Evolutionary conservation across 2,329 filamentous ascomycete species (phyloP).

Genomic region (Colletotrichum sp.): DNA sequence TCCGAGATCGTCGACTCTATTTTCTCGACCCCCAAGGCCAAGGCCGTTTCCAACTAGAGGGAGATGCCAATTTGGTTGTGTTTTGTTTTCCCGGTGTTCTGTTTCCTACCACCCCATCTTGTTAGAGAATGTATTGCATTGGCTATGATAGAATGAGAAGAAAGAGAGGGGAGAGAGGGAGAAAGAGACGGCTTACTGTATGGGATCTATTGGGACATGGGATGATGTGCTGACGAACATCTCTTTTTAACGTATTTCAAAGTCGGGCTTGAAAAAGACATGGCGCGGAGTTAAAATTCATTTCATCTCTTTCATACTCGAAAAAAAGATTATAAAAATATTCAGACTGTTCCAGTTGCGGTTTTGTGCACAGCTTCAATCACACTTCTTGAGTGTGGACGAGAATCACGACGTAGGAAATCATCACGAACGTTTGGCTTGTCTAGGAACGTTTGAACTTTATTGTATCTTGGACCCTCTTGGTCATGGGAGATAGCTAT

Average conservation of each 20-base stretch:
- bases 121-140: neutral
- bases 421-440: neutral
- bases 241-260: neutral
- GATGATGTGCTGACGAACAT: neutral
- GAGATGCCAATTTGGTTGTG: neutral
- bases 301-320: neutral
- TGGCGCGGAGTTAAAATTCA: conserved; percentile 14
- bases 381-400: neutral
- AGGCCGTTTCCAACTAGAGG: conserved; percentile 17
- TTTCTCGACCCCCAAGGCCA: conserved; percentile 46
- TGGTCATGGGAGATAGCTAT: conserved; percentile 9
- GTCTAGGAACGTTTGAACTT: neutral
- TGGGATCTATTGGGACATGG: neutral
- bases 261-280: conserved; percentile 14
- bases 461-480: neutral
- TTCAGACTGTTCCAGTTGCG: neutral
- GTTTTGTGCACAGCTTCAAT: neutral
- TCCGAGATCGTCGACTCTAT: conserved; percentile 81
- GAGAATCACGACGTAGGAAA: neutral
- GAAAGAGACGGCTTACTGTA: neutral
- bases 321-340: neutral
- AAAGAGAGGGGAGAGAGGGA: neutral
- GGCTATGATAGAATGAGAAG: neutral
- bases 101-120: neutral
- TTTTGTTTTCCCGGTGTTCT: neutral